Percentiles rank a stretch among this genome's conserved stretches.
Evolutionary conservation across 495 filamentous ascomycete genomes (phyloP).

Genomic region (Cudoniella acicularis): DNA sequence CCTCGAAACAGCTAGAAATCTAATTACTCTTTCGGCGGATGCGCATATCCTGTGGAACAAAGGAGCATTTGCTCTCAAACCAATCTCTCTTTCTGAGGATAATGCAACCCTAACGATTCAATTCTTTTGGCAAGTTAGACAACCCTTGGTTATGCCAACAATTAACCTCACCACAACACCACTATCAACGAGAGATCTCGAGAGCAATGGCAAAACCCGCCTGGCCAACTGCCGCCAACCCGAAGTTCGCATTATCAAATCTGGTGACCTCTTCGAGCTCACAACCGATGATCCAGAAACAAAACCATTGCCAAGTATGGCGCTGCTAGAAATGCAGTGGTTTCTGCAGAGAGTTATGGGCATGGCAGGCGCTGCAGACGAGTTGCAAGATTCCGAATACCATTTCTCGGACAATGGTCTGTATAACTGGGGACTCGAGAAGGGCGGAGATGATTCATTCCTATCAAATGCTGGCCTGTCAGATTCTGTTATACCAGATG

Average conservation of each 20-base stretch:
- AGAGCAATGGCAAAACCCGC: background rate
- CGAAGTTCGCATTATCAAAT: background rate
- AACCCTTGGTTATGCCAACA: background rate
- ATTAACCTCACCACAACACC: constrained; percentile 2
- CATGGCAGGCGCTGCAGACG: constrained; percentile 21
- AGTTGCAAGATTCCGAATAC: too few relatives aligned
- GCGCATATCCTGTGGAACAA: constrained; percentile 6
- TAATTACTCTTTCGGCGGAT: background rate
- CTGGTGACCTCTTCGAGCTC: constrained; percentile 14
- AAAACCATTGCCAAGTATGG: constrained; percentile 17
- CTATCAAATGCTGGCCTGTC: too few relatives aligned
- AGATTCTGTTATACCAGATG: too few relatives aligned
- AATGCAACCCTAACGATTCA: constrained; percentile 13
- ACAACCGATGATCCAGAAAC: constrained; percentile 15
- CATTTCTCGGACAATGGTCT: too few relatives aligned
- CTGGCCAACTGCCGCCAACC: background rate
- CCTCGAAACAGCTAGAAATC: background rate
- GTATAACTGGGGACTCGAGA: background rate
- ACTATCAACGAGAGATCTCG: background rate
- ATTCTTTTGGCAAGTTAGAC: constrained; percentile 13
- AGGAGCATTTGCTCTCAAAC: constrained; percentile 19
- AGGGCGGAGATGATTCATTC: too few relatives aligned
- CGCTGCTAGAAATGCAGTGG: constrained; percentile 21
- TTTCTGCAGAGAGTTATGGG: constrained; percentile 12
- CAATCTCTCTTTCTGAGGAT: constrained; percentile 13